Base-by-base conservation (phyloP, 257 asterid species). In the Craterostigma plantagineum region DNA sequence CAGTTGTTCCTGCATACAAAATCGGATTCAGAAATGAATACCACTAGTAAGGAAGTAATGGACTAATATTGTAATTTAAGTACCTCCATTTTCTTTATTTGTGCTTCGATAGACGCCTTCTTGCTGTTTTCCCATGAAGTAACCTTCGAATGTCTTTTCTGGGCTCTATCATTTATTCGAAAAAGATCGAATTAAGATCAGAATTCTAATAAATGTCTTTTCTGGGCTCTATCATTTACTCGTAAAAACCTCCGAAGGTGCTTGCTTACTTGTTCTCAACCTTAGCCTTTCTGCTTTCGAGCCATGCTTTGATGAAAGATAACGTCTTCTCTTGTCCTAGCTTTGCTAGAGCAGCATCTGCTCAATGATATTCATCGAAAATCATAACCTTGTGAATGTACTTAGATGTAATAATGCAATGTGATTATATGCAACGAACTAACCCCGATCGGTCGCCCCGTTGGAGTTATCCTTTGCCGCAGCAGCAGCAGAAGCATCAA, bases 101-200 rank as follows among this genome's bases (percentile, higher is more conserved):
- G 57, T 62, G 77, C 73, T 69, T 77, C 94, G 33, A 72, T 45
- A 33, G 78, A 49, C 37, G 87, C 86, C 68, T 60, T 81, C 71
- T 81, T 69, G 72, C 64, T 70, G 63, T 77, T 77, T 45, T 85
- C 91, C 91, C 92, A 81, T 36, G 81, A 52, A 12, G 57, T 13
- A 10, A 85, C 80, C 9, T 75, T 79, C 6, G 81, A 57, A 1
- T 70, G 50, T 67, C 71, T 72, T 67, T 69, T 81, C 34, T 77
- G 66, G 0, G 91, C 83, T 68, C 94, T 81, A 51, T 42, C 18
- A 38, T 38, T 37, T 34, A 38, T 42, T 11, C 34, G 43, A 1
- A n/a, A 39, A 9, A 13, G n/a, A 23, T 23, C 30, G 6, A 23
- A 23, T 6, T 2, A 23, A 23, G 6, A 23, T 23, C 30, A 6